Base-by-base conservation (phyloP, 23 red algal genomes). In the Pyropia yezoensis region DNA sequence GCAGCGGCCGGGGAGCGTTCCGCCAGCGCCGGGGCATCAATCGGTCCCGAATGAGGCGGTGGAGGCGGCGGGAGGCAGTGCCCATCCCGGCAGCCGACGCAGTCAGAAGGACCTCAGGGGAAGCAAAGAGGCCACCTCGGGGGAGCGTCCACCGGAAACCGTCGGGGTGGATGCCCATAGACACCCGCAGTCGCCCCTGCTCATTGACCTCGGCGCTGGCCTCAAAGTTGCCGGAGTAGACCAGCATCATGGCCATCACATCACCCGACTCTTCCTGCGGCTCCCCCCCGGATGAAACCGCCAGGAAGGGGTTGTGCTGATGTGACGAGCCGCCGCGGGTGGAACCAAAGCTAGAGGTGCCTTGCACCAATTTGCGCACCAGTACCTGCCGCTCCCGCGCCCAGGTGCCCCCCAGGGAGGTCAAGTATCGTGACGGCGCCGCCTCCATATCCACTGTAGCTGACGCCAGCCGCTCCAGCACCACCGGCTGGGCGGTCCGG, bases 221-320 rank as follows among this genome's bases (percentile, higher is more conserved):
- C 27, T 39, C 32, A 73, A 83, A 47, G 39, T 47, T 47, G 39
- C 74, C 74, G 1, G 74, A 79, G 29, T 79, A 79, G 1, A 79
- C 50, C 4, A 79, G 56, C 7, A 57, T 9, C 26, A 60, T 54
- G 11, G 63, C 74, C 32, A 63, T 50, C 1, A 61, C 74, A 8
- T 62, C 29, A n/a, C 74, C 74, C 4, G 26, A 29, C 29, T 79
- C 74, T 33, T 79, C 74, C 32, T 79, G 32, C 14, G 74, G 74
- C 30, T 57, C 60, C 9, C 74, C 74, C 34, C 39, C 39, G 4
- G 52, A 3, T 14, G 54, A 63, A 2, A 79, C 21, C 20, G 54
- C 65, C 19, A 56, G 59, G 19, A 67, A 79, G 7, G 74, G 74
- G 66, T 79, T 79, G 56, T 79, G 74, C 66, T 79, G 74, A 18